Evolutionary conservation across 768 basidiomycete species (phyloP), one percentile per base, ranked within the genome.

Genomic region (Austroboletus festivus): DNA sequence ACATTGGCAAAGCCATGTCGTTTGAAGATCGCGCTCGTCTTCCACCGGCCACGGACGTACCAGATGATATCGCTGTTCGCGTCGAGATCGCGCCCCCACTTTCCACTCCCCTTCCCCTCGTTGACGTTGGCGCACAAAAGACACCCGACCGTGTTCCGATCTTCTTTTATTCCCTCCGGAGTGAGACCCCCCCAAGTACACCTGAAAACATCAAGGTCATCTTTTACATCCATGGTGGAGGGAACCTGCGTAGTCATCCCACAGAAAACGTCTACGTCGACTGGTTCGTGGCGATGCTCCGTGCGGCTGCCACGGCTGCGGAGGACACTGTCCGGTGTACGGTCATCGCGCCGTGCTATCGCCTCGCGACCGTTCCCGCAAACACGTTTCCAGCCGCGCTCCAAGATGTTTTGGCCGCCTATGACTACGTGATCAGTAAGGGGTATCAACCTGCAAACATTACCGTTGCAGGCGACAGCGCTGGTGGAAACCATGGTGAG

Each of bases 401-500:
- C 3, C 62, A 64, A 23, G 62, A 64, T 23, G 4, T 61, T 12
- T 23, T 58, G 0, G 60, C 64, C 0, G 64, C 54, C 2, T 66
- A 67, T 19, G 62, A 61, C 24, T 35, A 64, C 12, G 50, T 67
- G 7, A 47, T 64, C 37, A n/a, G 18, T 8, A 46, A 59, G 44
- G 64, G 64, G 5, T 64, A 64, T 35, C 8, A 40, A 1, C n/a
- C 48, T 0, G 46, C 57, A n/a, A 67, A 67, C 15, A 37, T 60
- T 22, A 12, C 44, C 15, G 16, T 64, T 15, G 47, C 53, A 0
- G 63, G 63, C 3, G 59, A 64, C 38, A 64, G 64, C 15, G 62
- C 62, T 6, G 63, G 64, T 0, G 64, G 57, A 6, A 62, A 48
- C 19, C 50, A 53, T 3, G 62, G 64, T 64, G n/a, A 12, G 28